Base-by-base conservation (phyloP, 2,329 filamentous ascomycete species). In the Fusarium poae region DNA sequence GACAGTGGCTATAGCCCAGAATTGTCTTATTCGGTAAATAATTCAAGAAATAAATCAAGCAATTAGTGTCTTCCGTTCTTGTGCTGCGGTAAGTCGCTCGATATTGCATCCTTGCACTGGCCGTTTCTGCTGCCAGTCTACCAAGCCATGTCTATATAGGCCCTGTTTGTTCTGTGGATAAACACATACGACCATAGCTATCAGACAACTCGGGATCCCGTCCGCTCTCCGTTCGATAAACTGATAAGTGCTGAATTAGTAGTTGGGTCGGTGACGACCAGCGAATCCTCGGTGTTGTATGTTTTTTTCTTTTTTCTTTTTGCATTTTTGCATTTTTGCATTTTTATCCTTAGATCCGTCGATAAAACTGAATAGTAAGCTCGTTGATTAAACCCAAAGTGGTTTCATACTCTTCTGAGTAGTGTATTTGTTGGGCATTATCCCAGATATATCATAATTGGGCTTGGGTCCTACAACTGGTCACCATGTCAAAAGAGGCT, bases 401-500 rank as follows among this genome's bases (percentile, higher is more conserved):
- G 5, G 2, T 25, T 49, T 12, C 25, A 60, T 23, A 23, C 20
- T 23, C 53, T 57, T 52, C 71, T 73, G 12, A 66, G 70, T 0
- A 63, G 58, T 1, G 43, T 42, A 20, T 77, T 68, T 13, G 72
- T 59, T 20, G 71, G 49, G 29, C 74, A 77, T 5, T 77, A 74
- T 72, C 75, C 78, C 3, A 48, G 65, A 9, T 13, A 80, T 77
- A 1, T 79, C 82, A 65, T 83, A 80, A 44, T 82, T 77, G 4
- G 85, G 75, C 9, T 74, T 77, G 21, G 85, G 75, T 9, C 80
- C 75, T 5, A 83, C 79, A 0, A 78, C 73, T 0, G 82, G 80
- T 0, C 82, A 82, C 82, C 85, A 34, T 35, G 20, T 44, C 20
- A 59, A 52, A 44, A 29, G 6, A 32, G 4, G 25, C 1, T 30